Evolutionary conservation across 441 rosid species (phyloP).

Genomic region (Brassica balearica): DNA sequence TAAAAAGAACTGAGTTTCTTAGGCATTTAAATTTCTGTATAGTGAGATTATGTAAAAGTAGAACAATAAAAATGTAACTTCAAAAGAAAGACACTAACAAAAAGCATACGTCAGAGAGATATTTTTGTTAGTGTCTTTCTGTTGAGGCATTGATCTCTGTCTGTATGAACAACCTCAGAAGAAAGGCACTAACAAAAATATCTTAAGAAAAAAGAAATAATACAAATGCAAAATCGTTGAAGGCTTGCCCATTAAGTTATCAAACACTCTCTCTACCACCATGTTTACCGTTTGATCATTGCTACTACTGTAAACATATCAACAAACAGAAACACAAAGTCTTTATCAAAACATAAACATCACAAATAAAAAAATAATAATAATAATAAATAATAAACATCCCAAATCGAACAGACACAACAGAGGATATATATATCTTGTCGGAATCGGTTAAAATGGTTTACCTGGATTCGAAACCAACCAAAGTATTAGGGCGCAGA

Average conservation of each 20-base stretch:
- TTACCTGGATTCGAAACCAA: constrained; percentile 33
- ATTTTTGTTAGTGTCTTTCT: too few relatives aligned
- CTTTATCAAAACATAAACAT: neutral
- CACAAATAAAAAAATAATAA: too few relatives aligned
- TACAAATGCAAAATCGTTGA: neutral
- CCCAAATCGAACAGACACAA: neutral
- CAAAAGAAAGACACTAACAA: neutral
- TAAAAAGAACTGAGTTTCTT: neutral
- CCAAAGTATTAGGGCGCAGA: constrained; percentile 80
- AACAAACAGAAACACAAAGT: neutral
- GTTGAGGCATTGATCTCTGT: too few relatives aligned
- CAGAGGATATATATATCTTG: neutral
- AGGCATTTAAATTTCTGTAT: neutral
- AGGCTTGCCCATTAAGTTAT: neutral
- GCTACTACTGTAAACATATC: neutral
- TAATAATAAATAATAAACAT: too few relatives aligned
- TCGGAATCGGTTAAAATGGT: neutral
- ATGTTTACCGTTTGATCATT: neutral
- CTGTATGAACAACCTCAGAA: too few relatives aligned
- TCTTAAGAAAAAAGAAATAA: too few relatives aligned
- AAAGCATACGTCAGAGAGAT: too few relatives aligned
- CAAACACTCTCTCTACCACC: neutral
- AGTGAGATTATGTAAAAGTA: neutral
- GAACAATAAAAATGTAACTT: too few relatives aligned
- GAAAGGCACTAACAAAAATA: too few relatives aligned